These are phyloP conservation scores for Nemania diffusa DNA, from an alignment of 2,329 filamentous ascomycete species.

Conservation along the genomic window DNA sequence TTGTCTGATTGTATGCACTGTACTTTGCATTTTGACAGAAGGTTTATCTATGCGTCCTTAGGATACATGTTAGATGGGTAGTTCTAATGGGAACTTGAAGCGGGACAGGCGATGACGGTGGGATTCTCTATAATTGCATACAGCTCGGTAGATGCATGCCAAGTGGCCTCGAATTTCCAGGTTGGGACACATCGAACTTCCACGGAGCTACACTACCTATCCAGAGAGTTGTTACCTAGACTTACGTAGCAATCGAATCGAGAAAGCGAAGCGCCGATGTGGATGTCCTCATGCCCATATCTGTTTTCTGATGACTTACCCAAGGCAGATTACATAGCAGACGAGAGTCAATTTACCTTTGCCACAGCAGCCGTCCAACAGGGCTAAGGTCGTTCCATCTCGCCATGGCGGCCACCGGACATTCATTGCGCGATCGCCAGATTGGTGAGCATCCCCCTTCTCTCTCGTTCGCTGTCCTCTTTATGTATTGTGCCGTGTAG, in stretches of 20 bases:
- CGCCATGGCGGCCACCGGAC: conserved; percentile 44
- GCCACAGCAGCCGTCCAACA: conserved; percentile 8
- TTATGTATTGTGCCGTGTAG: neutral
- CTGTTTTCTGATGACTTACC: conserved; percentile 23
- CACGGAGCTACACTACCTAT: conserved; percentile 1
- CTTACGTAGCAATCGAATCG: no score
- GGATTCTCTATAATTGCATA: conserved; percentile 22
- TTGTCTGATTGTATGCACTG: no score
- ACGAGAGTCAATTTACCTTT: conserved; percentile 24
- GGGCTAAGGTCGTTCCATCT: conserved; percentile 20
- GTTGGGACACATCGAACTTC: conserved; percentile 24
- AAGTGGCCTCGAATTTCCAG: conserved; percentile 21
- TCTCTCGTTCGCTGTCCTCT: neutral
- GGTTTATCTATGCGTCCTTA: no score
- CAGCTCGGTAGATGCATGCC: conserved; percentile 31
- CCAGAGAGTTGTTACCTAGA: no score
- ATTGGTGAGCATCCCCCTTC: conserved; percentile 40
- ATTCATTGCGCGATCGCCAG: conserved; percentile 48
- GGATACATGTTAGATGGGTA: no score
- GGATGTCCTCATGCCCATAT: conserved; percentile 15
- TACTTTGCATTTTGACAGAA: no score
- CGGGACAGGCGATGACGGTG: neutral
- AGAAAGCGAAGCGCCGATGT: conserved; percentile 22
- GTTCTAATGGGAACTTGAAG: no score
- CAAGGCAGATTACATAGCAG: conserved; percentile 19